Evolutionary conservation across 106 monocot species (phyloP).

Genomic region (Dioscorea alata): DNA sequence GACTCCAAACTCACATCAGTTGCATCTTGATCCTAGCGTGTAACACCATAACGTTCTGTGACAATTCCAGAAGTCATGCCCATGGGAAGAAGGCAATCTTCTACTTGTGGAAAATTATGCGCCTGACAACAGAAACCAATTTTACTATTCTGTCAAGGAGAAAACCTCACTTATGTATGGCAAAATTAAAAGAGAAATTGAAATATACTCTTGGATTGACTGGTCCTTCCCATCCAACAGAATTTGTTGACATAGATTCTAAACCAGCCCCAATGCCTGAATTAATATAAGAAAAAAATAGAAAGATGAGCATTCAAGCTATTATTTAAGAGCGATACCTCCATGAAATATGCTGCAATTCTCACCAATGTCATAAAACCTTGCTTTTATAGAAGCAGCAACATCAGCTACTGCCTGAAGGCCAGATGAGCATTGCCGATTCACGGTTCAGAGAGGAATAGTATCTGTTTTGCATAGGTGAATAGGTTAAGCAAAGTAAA

Average conservation of each 20-base stretch:
- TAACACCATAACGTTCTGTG: slow-evolving; percentile 63
- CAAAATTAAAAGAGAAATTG: background rate
- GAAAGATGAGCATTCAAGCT: background rate
- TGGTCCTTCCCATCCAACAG: slow-evolving; percentile 21
- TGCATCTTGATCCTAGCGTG: slow-evolving; percentile 75
- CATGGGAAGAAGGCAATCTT: slow-evolving; percentile 85
- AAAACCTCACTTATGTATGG: too few relatives aligned
- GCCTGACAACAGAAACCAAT: slow-evolving; percentile 18
- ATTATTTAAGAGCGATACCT: background rate
- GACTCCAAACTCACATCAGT: slow-evolving; percentile 57
- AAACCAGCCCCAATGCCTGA: slow-evolving; percentile 69
- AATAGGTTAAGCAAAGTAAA: background rate
- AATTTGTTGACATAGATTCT: slow-evolving; percentile 57
- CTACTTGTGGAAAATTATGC: slow-evolving; percentile 48
- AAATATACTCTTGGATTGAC: slow-evolving; percentile 55
- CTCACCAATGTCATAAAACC: slow-evolving; percentile 61
- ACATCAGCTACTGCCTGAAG: slow-evolving; percentile 88
- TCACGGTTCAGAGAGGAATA: slow-evolving; percentile 69
- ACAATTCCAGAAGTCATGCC: slow-evolving; percentile 92
- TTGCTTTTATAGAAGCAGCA: slow-evolving; percentile 61
- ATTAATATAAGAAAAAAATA: slow-evolving; percentile 2
- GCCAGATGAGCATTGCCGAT: slow-evolving; percentile 78
- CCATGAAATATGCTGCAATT: background rate
- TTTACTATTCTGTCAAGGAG: too few relatives aligned
- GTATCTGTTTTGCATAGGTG: slow-evolving; percentile 34